Evolutionary conservation across 2,329 filamentous ascomycete species (phyloP), one percentile per base, ranked within the genome.

Genomic region (Fusarium multiceps): DNA sequence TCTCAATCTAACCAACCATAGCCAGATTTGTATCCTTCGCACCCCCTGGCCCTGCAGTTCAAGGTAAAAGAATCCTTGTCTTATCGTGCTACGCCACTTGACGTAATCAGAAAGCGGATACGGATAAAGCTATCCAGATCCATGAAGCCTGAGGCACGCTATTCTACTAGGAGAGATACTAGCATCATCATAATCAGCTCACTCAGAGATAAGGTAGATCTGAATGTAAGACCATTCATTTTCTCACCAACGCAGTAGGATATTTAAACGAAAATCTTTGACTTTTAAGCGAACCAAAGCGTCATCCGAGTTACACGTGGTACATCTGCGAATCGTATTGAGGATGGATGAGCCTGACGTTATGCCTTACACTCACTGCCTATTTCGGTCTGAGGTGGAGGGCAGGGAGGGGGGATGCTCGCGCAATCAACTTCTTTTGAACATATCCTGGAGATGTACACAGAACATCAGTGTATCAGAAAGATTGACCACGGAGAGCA

Each of bases 1-100:
- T 49, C 45, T 30, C 28, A 28, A 11, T 45, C n/a, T 37, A 25
- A n/a, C 45, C 48, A 58, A 46, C 42, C 20, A 47, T 20, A 23
- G 18, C 11, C 23, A 27, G 7, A 20, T 30, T 25, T 34, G 47
- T 10, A 54, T 55, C 48, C 45, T 46, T 54, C 37, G 49, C 49
- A 60, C 57, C 45, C 23, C 59, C 58, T 51, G 48, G 46, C 40
- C 37, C 49, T 66, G 56, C 30, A 48, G 43, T 51, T 65, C 50
- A 27, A 65, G 55, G 58, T 45, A 48, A 46, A 55, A 60, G 32
- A 46, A 45, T 25, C 42, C 63, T 23, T 48, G 61, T 42, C 34
- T 54, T 27, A 46, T 60, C 47, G 55, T 71, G 59, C 69, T 54
- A 60, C 69, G 71, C 71, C 71, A 71, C 69, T 71, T 66, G 71